phyloP scores from a whole-genome alignment of 2,329 filamentous ascomycete genomes.

The Paracamarosporium sp. region DNA sequence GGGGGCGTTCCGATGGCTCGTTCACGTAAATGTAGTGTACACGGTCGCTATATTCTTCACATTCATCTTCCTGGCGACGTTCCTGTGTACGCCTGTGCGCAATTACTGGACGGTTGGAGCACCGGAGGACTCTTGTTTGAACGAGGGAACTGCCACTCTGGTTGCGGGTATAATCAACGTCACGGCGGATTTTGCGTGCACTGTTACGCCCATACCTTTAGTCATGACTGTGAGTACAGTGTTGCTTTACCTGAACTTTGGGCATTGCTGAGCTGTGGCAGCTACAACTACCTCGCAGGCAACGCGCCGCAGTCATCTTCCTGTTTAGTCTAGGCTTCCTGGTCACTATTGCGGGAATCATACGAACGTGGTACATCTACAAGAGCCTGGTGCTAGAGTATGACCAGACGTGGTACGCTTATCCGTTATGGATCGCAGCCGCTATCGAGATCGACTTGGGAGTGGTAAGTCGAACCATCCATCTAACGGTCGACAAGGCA shows the following conservation, averaged over 20 bases:
- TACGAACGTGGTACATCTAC: conserved; percentile 55
- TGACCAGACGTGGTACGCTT: conserved; percentile 55
- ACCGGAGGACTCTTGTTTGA: conserved; percentile 42
- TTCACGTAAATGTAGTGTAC: conserved; percentile 49
- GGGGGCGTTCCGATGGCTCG: conserved; percentile 46
- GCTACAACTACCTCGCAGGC: conserved; percentile 51
- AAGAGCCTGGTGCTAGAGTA: conserved; percentile 49
- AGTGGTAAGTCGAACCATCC: conserved; percentile 42
- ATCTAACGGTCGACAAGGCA: too few relatives aligned
- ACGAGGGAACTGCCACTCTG: conserved; percentile 51
- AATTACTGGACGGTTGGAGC: conserved; percentile 51
- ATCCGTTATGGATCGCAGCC: conserved; percentile 56
- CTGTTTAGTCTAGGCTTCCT: conserved; percentile 51
- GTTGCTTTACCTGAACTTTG: not conserved
- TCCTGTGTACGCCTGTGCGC: conserved; percentile 50
- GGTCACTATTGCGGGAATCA: conserved; percentile 50
- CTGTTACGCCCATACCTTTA: conserved; percentile 53
- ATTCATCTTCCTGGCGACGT: conserved; percentile 45
- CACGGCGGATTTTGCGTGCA: conserved; percentile 51
- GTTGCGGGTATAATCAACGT: conserved; percentile 52
- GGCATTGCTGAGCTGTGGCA: conserved; percentile 8
- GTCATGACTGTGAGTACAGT: conserved; percentile 38
- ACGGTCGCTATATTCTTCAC: conserved; percentile 47
- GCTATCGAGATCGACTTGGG: conserved; percentile 56
- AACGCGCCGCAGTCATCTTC: conserved; percentile 48